Percentiles rank a stretch among this genome's conserved stretches.
Conservation (phyloP, 768 basidiomycete genomes). For the Cystofilobasidium capitatum region DNA sequence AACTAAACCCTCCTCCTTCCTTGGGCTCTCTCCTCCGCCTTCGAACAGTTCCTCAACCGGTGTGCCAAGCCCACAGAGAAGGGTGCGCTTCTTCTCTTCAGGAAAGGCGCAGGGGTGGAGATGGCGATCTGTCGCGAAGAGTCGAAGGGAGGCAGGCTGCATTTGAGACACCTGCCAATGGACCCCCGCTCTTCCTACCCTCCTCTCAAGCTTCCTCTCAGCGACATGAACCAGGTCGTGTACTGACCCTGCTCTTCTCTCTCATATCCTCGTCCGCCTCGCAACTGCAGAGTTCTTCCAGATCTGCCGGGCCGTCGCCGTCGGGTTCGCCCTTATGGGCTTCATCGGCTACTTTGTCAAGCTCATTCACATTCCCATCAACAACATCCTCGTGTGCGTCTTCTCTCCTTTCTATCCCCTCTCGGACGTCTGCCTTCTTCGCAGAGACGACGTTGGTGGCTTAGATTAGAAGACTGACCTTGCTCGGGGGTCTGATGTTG, state of each 20-base stretch:
- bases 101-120: not conserved
- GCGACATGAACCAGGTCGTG: not conserved
- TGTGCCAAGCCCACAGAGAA: conserved; percentile 96
- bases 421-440: conserved; percentile 38
- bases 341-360: conserved; percentile 99
- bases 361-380: conserved; percentile 96
- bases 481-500: not conserved
- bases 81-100: conserved; percentile 48
- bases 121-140: too few species aligned
- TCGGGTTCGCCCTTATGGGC: conserved; percentile 98
- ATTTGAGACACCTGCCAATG: not conserved
- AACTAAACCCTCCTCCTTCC: not conserved
- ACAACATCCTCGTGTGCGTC: conserved; percentile 94
- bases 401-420: not conserved
- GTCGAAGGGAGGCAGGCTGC: not conserved
- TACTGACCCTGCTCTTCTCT: too few species aligned
- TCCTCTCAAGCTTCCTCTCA: not conserved
- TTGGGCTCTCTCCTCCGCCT: not conserved
- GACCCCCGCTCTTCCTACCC: not conserved
- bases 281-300: conserved; percentile 67
- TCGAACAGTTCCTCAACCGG: conserved; percentile 73
- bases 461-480: too few species aligned
- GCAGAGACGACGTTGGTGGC: too few species aligned
- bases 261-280: too few species aligned
- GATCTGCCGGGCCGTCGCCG: conserved; percentile 90